These are phyloP conservation scores for Coniochaeta sp. DNA, from an alignment of 2,329 filamentous ascomycete species.

Conservation along the genomic window DNA sequence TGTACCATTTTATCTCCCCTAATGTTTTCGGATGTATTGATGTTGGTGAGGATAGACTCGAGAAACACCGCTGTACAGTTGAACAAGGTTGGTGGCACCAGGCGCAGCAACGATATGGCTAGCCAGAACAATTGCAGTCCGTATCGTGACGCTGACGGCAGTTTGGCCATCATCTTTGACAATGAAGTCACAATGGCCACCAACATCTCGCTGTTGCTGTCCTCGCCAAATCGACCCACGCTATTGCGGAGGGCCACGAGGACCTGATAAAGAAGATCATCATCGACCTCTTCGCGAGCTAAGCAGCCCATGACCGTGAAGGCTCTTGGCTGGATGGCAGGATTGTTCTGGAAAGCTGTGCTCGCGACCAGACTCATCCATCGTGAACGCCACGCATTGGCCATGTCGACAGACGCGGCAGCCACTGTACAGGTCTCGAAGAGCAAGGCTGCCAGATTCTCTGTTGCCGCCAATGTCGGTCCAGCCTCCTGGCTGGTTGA, in stretches of 20 bases:
- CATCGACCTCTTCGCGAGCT: conserved; percentile 64
- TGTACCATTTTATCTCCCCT: conserved; percentile 51
- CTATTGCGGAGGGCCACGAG: conserved; percentile 60
- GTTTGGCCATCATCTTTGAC: conserved; percentile 65
- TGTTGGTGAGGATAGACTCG: conserved; percentile 57
- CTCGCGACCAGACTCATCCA: conserved; percentile 70
- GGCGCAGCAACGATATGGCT: conserved; percentile 56
- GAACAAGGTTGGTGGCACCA: conserved; percentile 56
- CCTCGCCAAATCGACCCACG: conserved; percentile 57
- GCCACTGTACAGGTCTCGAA: conserved; percentile 58
- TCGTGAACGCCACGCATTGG: conserved; percentile 62
- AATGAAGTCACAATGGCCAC: conserved; percentile 59
- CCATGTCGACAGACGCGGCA: conserved; percentile 56
- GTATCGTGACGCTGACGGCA: conserved; percentile 60
- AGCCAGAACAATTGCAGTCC: conserved; percentile 65
- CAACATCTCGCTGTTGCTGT: conserved; percentile 60
- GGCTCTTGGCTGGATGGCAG: conserved; percentile 60
- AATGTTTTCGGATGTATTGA: conserved; percentile 53
- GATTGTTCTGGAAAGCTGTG: conserved; percentile 67
- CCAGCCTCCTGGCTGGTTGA: conserved; percentile 47
- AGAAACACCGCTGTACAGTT: conserved; percentile 60
- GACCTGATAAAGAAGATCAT: conserved; percentile 64
- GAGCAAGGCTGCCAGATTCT: conserved; percentile 53
- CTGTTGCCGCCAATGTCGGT: conserved; percentile 46
- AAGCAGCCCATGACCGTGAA: conserved; percentile 67